A percentile compares a stretch with the other conserved stretches of the same genome.
Conservation (phyloP, 805 yeast genomes). For the Dipodascus albidus region DNA sequence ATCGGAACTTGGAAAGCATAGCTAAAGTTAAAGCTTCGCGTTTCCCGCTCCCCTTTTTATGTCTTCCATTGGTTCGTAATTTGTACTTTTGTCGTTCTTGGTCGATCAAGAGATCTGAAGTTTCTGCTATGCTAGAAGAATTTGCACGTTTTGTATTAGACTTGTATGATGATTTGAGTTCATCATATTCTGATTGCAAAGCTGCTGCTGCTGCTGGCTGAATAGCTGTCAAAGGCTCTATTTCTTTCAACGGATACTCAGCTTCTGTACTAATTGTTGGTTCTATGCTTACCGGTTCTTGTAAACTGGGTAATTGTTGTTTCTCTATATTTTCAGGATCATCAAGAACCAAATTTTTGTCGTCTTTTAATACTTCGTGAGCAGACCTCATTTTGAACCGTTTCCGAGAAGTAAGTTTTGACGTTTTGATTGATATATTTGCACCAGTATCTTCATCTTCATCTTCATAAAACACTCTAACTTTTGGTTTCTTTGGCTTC, state of each 20-base stretch:
- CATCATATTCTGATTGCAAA: slow-evolving; percentile 1
- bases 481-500: slow-evolving; percentile 22
- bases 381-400: slow-evolving; percentile 19
- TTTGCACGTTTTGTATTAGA: neutral
- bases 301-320: too few species aligned
- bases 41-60: slow-evolving; percentile 1
- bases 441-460: slow-evolving; percentile 28
- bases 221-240: neutral
- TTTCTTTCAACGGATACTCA: neutral
- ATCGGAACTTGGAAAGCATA: slow-evolving; percentile 20
- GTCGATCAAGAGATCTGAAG: neutral
- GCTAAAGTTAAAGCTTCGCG: slow-evolving; percentile 24
- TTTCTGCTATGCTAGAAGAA: neutral
- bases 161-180: neutral
- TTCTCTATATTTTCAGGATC: too few species aligned
- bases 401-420: slow-evolving; percentile 4
- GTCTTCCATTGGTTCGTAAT: slow-evolving; percentile 5
- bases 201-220: slow-evolving; percentile 6
- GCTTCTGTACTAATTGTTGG: too few species aligned
- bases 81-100: slow-evolving; percentile 2
- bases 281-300: too few species aligned
- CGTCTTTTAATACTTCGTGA: slow-evolving; percentile 10
- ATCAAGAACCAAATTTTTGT: neutral
- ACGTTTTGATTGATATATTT: slow-evolving; percentile 4
- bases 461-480: slow-evolving; percentile 30